These are phyloP conservation scores for Aspergillus diversus DNA, from an alignment of 495 filamentous ascomycete species.

Conservation along the genomic window DNA sequence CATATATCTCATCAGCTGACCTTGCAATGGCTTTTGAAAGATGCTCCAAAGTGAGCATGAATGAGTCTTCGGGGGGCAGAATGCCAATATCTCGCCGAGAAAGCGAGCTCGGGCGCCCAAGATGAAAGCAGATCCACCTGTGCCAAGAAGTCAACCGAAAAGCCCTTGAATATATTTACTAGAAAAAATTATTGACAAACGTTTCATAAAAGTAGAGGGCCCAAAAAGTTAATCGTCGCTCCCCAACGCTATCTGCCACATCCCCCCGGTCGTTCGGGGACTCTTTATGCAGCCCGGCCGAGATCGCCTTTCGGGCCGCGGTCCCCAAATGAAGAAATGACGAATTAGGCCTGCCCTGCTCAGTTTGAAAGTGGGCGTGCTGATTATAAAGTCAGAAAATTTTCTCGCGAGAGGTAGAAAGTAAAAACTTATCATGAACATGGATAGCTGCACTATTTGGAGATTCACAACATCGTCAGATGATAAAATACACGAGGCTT, in stretches of 20 bases:
- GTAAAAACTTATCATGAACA: slow-evolving; percentile 48
- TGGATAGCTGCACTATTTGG: slow-evolving; percentile 45
- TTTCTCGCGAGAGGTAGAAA: background rate
- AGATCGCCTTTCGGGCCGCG: slow-evolving; percentile 44
- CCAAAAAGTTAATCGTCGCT: slow-evolving; percentile 47
- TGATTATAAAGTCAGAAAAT: slow-evolving; percentile 9
- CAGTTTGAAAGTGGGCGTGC: slow-evolving; percentile 47
- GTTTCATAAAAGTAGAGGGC: slow-evolving; percentile 46
- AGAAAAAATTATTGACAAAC: slow-evolving; percentile 24
- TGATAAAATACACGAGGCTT: slow-evolving; percentile 30
- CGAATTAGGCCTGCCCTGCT: slow-evolving; percentile 49
- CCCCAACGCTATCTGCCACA: slow-evolving; percentile 34
- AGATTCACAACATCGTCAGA: slow-evolving; percentile 50
- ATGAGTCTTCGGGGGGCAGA: slow-evolving; percentile 39
- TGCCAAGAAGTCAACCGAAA: slow-evolving; percentile 4
- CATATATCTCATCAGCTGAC: slow-evolving; percentile 44
- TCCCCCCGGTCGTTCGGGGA: slow-evolving; percentile 33
- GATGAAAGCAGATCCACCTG: slow-evolving; percentile 50
- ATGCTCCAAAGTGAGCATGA: slow-evolving; percentile 35
- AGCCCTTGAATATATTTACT: background rate
- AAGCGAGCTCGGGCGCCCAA: slow-evolving; percentile 43
- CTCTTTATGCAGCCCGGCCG: slow-evolving; percentile 49
- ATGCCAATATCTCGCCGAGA: slow-evolving; percentile 41
- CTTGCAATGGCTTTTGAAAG: slow-evolving; percentile 41
- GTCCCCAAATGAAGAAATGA: slow-evolving; percentile 44